Percentiles rank a stretch among this genome's conserved stretches.
phyloP scores from a whole-genome alignment of 2,329 filamentous ascomycete species.

The Calonectria pseudoturangicola region DNA sequence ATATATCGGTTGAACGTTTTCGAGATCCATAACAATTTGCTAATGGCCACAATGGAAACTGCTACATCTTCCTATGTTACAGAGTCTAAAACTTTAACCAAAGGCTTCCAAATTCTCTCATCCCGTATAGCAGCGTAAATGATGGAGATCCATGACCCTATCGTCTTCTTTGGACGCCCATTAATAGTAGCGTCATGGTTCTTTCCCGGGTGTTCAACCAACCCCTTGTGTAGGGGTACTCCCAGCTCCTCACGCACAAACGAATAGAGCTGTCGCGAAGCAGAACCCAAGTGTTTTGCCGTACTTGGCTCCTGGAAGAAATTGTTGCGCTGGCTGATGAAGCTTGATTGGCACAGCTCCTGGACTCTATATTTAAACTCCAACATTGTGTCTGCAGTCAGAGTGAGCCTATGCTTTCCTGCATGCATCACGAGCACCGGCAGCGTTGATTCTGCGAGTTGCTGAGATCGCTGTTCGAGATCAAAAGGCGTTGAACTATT shows the following conservation, averaged over 20 bases:
- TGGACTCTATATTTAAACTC: too few relatives aligned
- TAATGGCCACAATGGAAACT: too few relatives aligned
- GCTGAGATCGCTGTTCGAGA: too few relatives aligned
- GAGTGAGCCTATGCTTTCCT: too few relatives aligned
- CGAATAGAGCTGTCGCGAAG: background rate
- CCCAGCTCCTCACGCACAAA: constrained; percentile 5
- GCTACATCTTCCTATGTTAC: too few relatives aligned
- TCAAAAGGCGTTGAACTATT: too few relatives aligned
- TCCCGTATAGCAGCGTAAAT: background rate
- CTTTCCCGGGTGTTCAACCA: background rate
- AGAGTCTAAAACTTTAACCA: too few relatives aligned
- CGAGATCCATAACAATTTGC: too few relatives aligned
- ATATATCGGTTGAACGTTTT: too few relatives aligned
- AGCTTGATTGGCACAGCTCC: background rate
- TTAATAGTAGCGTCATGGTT: background rate
- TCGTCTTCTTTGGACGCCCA: background rate
- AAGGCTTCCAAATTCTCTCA: background rate
- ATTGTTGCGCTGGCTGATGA: background rate
- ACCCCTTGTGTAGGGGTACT: background rate
- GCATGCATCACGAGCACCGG: too few relatives aligned
- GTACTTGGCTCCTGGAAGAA: background rate
- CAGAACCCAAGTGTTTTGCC: background rate
- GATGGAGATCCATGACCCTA: background rate
- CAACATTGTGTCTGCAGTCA: too few relatives aligned
- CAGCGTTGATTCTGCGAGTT: too few relatives aligned